Percentiles rank a stretch among this genome's conserved stretches.
Evolutionary conservation across 1,284 basidiomycete species (phyloP).

Genomic region (Polyporus tsugae): DNA sequence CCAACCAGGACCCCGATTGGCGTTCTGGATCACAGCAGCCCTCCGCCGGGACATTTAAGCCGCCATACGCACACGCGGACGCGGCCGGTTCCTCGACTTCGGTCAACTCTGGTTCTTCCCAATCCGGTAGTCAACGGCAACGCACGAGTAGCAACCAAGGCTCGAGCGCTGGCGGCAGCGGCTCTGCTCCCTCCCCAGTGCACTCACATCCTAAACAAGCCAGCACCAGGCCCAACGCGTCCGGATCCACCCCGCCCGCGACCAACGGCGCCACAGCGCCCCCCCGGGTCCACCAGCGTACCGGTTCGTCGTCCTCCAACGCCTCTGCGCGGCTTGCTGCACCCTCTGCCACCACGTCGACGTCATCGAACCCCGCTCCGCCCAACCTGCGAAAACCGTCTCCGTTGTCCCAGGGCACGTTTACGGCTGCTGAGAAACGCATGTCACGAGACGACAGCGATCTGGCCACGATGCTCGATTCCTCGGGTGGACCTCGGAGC

Average conservation of each 20-base stretch:
- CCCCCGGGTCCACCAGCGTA: constrained; percentile 49
- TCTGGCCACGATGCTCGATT: constrained; percentile 61
- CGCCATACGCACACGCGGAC: constrained; percentile 77
- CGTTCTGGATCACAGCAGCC: constrained; percentile 46
- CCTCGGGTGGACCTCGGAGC: constrained; percentile 55
- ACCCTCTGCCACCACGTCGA: constrained; percentile 35
- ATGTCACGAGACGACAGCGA: constrained; percentile 83
- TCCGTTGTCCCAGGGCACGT: constrained; percentile 76
- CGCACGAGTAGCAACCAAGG: constrained; percentile 65
- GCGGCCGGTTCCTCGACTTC: constrained; percentile 80
- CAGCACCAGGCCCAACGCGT: constrained; percentile 37
- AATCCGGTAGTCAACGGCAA: constrained; percentile 53
- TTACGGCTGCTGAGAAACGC: constrained; percentile 71
- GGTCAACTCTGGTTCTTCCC: constrained; percentile 67
- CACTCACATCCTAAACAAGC: constrained; percentile 43
- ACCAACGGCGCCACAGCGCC: constrained; percentile 42
- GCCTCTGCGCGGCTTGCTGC: constrained; percentile 42
- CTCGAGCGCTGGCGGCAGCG: constrained; percentile 35
- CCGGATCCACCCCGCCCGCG: constrained; percentile 35
- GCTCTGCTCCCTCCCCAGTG: constrained; percentile 21
- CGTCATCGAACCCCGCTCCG: constrained; percentile 47
- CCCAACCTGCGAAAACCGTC: constrained; percentile 71
- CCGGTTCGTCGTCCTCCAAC: constrained; percentile 54
- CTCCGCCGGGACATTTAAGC: constrained; percentile 53
- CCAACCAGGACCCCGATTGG: constrained; percentile 55